phyloP scores from a whole-genome alignment of 163 green algal genomes.

The Coccomyxa subellipsoidea region DNA sequence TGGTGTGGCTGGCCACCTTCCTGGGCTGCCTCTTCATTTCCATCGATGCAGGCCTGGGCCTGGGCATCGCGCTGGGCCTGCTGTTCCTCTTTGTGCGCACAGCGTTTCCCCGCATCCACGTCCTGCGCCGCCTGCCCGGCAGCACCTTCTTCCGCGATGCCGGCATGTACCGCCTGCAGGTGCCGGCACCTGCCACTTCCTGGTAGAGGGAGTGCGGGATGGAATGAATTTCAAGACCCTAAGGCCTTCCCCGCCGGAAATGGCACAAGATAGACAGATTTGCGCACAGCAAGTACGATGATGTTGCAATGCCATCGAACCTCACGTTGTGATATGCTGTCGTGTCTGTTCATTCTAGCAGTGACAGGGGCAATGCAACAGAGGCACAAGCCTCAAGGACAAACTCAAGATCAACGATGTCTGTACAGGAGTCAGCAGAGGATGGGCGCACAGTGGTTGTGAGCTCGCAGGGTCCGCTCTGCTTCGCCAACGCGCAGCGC shows the following conservation, averaged over 20 bases:
- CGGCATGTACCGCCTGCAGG: conserved; percentile 13
- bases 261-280: conserved; percentile 30
- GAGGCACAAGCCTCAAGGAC: not conserved
- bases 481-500: conserved; percentile 72
- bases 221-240: not conserved
- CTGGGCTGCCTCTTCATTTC: conserved; percentile 48
- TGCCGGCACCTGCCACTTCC: not conserved
- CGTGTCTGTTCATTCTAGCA: not conserved
- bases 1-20: conserved; percentile 58
- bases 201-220: too few relatives aligned
- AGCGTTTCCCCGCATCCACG: conserved; percentile 65
- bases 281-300: not conserved
- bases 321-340: not conserved
- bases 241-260: not conserved
- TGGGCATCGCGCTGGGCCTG: conserved; percentile 58
- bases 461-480: conserved; percentile 64
- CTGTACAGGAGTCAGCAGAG: not conserved
- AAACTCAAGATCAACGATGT: not conserved
- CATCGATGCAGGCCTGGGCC: conserved; percentile 48
- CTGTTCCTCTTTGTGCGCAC: conserved; percentile 70
- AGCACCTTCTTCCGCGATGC: conserved; percentile 33
- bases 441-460: conserved; percentile 20
- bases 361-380: not conserved
- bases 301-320: conserved; percentile 1
- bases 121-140: conserved; percentile 62